Evolutionary conservation across 2,329 filamentous ascomycete species (phyloP), one percentile per base, ranked within the genome.

Genomic region (Verticillium nubilum): DNA sequence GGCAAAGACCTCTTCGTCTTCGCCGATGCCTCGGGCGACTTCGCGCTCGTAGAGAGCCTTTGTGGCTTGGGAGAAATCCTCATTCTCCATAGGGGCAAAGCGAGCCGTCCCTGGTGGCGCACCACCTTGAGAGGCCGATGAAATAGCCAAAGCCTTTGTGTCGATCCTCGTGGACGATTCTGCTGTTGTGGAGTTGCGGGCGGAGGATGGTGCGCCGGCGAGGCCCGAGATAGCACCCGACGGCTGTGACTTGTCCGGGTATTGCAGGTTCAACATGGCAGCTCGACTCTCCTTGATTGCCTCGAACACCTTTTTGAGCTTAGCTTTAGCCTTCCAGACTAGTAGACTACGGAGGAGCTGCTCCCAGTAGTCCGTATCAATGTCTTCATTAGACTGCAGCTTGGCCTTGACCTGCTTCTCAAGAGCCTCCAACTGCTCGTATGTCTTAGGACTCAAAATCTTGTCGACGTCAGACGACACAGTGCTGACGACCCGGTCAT

Each of bases 321-420:
- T 92, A 2, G 92, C 92, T 72, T 91, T 92, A 33, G 95, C 92
- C 76, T 98, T 98, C 87, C 91, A 97, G 1, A 97, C 86, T 6
- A 90, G 80, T 63, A 99, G 78, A 70, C 88, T 96, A 65, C 88
- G 87, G 62, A 99, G 80, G 17, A 99, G 80, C 70, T 97, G 91
- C 70, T 96, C 92, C 95, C 95, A 99, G 73, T 98, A 99, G 74
- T 99, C 95, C 2, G 90, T 92, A 73, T 99, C 95, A 65, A 99
- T 94, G 42, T 91, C 88, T 69, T 97, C 93, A 70, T 97, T 88
- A 7, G 92, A 96, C 57, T 87, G 83, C 54, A 99, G 78, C 77
- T 99, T 99, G 17, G 82, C 80, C 70, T 86, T 87, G 72, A 99
- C 95, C 76, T 98, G 93, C 64, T 81, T 85, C 74, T 99, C 94